Percentiles rank a stretch among this genome's conserved stretches.
These are phyloP conservation scores for Starmerella potacharoeniae DNA, from an alignment of 805 yeast genomes.

Conservation along the genomic window DNA sequence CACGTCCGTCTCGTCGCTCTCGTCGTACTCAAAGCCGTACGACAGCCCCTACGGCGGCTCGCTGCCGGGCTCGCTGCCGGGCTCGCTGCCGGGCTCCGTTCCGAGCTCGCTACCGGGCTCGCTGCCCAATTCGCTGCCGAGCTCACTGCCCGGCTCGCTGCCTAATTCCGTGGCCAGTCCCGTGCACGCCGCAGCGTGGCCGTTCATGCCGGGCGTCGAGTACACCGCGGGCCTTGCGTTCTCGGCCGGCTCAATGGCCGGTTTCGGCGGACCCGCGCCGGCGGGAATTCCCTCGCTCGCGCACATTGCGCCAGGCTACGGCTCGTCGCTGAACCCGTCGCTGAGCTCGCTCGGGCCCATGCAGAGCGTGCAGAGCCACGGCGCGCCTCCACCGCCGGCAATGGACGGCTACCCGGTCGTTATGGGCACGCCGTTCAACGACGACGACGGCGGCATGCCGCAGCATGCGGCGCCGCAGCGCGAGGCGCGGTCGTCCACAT, in stretches of 20 bases:
- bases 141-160: not conserved
- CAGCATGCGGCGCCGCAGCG: not conserved
- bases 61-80: not conserved
- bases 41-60: not conserved
- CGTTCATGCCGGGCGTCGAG: conserved; percentile 1
- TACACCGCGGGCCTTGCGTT: not conserved
- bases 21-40: not conserved
- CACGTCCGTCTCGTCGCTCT: not conserved
- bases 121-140: not conserved
- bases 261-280: not conserved
- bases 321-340: not conserved
- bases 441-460: not conserved
- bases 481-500: not conserved
- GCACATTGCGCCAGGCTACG: not conserved
- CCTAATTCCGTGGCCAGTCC: not conserved
- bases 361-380: conserved; percentile 2
- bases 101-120: not conserved
- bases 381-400: not conserved
- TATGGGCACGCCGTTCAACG: not conserved
- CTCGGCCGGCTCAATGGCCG: not conserved
- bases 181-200: not conserved
- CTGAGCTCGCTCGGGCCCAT: not conserved
- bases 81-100: not conserved
- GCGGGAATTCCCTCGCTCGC: not conserved
- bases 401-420: not conserved